Base-by-base conservation (phyloP, 192 early-diverging fungal species). In the Umbelopsis ramanniana region DNA sequence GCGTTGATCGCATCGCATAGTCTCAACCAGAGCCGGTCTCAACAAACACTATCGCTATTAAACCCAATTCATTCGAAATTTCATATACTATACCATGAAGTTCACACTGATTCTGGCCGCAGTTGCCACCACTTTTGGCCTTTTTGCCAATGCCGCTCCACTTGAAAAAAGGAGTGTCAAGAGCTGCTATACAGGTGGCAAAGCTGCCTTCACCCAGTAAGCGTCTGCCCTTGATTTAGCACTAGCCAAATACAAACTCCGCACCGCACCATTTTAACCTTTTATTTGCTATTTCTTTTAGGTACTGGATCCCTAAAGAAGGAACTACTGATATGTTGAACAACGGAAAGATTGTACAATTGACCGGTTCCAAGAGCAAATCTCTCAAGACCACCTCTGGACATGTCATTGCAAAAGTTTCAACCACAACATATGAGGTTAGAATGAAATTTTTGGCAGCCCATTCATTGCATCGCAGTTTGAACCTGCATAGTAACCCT, bases 281-380 rank as follows among this genome's bases (percentile, higher is more conserved):
- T 63, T 63, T 17, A 35, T 26, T 29, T 37, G 29, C 14, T 63
- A 1, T 38, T 11, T 63, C 57, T 23, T 54, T 26, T 63, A 63
- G 57, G 35, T 72, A 72, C 52, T 72, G 71, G 71, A 60, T 72
- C 19, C 71, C 71, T 15, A 60, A 57, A 17, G 52, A 72, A 60
- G 71, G 71, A 21, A 53, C 50, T 15, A 72, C 19, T 19, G 71
- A 72, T 43, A 72, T 72, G 71, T 37, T 57, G 43, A 72, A 72
- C 26, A 57, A 72, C 21, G 71, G 71, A 38, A 55, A 72, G 19
- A 38, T 57, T 60, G 43, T 72, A 17, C 12, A 29, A 11, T 50
- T 72, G 8, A 72, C 71, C 0, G 71, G 71, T 14, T 4, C 71
- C 0, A 43, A 37, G n/a, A 1, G 0, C n/a, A 46, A 60, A 26